phyloP scores from a whole-genome alignment of 352 stramenopile genomes.

The Globisporangium lucens region DNA sequence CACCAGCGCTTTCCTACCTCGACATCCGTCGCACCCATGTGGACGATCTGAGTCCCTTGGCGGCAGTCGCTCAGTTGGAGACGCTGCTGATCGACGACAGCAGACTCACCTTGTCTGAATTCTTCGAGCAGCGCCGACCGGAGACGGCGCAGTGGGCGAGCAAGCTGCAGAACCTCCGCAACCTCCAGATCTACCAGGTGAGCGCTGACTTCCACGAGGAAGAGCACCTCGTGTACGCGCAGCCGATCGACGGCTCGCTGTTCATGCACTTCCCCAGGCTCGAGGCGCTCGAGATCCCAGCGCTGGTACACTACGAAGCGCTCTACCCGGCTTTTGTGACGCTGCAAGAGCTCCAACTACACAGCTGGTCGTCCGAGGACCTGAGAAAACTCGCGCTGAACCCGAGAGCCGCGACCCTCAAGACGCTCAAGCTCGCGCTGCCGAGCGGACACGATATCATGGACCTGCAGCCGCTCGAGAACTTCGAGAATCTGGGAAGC shows the following conservation, averaged over 20 bases:
- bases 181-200: constrained; percentile 33
- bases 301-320: constrained; percentile 31
- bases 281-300: constrained; percentile 29
- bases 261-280: constrained; percentile 25
- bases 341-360: constrained; percentile 35
- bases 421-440: constrained; percentile 32
- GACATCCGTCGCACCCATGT: constrained; percentile 44
- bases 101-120: background rate
- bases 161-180: constrained; percentile 30
- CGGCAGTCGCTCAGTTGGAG: constrained; percentile 28
- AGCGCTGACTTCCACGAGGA: constrained; percentile 27
- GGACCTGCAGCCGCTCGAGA: constrained; percentile 38
- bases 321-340: constrained; percentile 25
- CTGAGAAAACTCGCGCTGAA: constrained; percentile 28
- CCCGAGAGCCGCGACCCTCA: constrained; percentile 9
- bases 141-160: constrained; percentile 24
- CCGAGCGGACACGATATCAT: constrained; percentile 35
- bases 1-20: constrained; percentile 29
- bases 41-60: constrained; percentile 30
- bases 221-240: constrained; percentile 25
- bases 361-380: constrained; percentile 41
- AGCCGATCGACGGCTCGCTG: constrained; percentile 36
- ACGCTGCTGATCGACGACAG: constrained; percentile 36
- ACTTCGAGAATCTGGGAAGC: constrained; percentile 34
- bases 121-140: background rate